Evolutionary conservation across 2,329 filamentous ascomycete genomes (phyloP).

Genomic region (Magnaporthiopsis rhizophila): DNA sequence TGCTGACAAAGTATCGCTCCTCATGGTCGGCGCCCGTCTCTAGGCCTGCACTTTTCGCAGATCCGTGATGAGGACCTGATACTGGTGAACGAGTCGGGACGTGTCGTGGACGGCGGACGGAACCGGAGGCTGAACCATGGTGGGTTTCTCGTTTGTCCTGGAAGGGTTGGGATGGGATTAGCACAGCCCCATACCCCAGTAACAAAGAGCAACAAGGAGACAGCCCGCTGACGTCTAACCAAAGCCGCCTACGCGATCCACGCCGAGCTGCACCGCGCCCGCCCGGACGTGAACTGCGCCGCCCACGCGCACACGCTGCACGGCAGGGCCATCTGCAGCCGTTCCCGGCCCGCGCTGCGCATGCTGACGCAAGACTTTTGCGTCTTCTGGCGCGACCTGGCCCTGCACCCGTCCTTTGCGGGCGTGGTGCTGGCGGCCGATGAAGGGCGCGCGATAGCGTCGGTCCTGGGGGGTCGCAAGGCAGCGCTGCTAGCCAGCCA

Average conservation of each 20-base stretch:
- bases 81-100: conserved; percentile 51
- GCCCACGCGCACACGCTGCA: conserved; percentile 48
- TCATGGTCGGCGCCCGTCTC: background rate
- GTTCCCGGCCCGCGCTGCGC: conserved; percentile 49
- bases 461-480: conserved; percentile 38
- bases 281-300: conserved; percentile 46
- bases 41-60: conserved; percentile 8
- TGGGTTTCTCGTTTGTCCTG: background rate
- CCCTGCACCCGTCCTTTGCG: conserved; percentile 36
- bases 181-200: background rate
- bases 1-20: background rate
- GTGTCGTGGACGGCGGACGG: conserved; percentile 55
- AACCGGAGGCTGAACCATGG: conserved; percentile 21
- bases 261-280: conserved; percentile 41
- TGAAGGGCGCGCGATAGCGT: conserved; percentile 41
- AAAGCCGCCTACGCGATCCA: conserved; percentile 21
- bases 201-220: background rate
- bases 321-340: conserved; percentile 49
- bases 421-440: conserved; percentile 45
- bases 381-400: conserved; percentile 47
- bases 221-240: background rate
- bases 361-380: conserved; percentile 58
- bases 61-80: conserved; percentile 42
- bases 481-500: conserved; percentile 47
- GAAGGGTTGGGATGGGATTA: background rate